These are phyloP conservation scores for Lanmaoa pseudosensibilis DNA, from an alignment of 768 basidiomycete genomes.

Conservation along the genomic window DNA sequence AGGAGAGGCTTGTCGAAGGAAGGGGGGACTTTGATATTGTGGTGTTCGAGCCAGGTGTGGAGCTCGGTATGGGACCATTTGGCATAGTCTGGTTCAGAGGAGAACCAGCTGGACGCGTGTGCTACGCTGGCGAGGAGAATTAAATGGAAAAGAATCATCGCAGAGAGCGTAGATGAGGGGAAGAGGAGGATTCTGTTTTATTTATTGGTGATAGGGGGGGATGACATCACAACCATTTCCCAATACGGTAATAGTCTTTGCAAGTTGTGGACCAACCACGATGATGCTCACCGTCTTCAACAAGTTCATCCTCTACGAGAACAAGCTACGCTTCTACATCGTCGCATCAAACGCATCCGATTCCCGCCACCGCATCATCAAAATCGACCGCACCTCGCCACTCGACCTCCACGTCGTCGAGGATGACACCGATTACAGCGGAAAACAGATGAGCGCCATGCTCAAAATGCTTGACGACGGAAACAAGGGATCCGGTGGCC, in stretches of 20 bases:
- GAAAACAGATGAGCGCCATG: slow-evolving; percentile 86
- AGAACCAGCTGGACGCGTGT: slow-evolving; percentile 54
- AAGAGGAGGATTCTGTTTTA: background rate
- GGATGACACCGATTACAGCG: slow-evolving; percentile 85
- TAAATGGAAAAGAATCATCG: slow-evolving; percentile 21
- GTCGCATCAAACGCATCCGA: slow-evolving; percentile 89
- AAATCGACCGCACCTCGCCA: slow-evolving; percentile 85
- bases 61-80: slow-evolving; percentile 68
- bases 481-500: slow-evolving; percentile 82
- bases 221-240: slow-evolving; percentile 28
- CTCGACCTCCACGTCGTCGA: slow-evolving; percentile 77
- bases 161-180: background rate
- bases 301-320: slow-evolving; percentile 94
- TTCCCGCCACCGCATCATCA: slow-evolving; percentile 86
- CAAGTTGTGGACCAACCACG: background rate
- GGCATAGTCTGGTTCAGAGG: slow-evolving; percentile 38
- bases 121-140: slow-evolving; percentile 38
- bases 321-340: slow-evolving; percentile 85
- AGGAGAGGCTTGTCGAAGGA: slow-evolving; percentile 42
- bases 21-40: slow-evolving; percentile 56
- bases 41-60: slow-evolving; percentile 65
- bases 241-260: slow-evolving; percentile 3
- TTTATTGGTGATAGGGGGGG: slow-evolving; percentile 15
- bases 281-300: slow-evolving; percentile 42
- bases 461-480: slow-evolving; percentile 96